Evolutionary conservation across 176 grass and related monocot species (phyloP).

Genomic region (Avena eriantha): DNA sequence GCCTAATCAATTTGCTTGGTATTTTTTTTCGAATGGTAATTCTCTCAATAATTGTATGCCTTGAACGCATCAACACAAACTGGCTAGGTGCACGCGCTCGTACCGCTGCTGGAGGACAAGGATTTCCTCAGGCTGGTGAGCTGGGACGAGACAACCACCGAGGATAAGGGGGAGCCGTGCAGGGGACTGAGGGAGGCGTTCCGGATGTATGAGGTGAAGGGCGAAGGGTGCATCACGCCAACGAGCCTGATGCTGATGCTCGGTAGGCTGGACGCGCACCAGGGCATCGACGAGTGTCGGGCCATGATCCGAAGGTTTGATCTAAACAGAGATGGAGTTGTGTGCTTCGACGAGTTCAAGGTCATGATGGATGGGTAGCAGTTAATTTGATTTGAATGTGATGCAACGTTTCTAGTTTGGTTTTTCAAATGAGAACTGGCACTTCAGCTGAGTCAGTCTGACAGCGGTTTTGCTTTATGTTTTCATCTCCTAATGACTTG

Average conservation of each 20-base stretch:
- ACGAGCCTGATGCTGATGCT: slow-evolving; percentile 48
- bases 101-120: not conserved
- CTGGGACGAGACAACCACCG: too few relatives aligned
- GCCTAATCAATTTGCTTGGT: not conserved
- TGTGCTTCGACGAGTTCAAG: slow-evolving; percentile 69
- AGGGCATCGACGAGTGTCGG: slow-evolving; percentile 44
- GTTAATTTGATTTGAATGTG: not conserved
- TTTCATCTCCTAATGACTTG: not conserved
- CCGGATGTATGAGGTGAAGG: slow-evolving; percentile 54
- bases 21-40: too few relatives aligned
- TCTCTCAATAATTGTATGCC: not conserved
- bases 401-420: not conserved
- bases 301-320: slow-evolving; percentile 66
- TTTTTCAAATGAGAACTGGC: not conserved
- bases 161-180: too few relatives aligned
- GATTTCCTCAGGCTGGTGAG: slow-evolving; percentile 48
- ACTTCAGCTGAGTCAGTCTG: not conserved
- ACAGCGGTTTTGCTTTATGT: not conserved
- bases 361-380: slow-evolving; percentile 43
- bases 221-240: slow-evolving; percentile 49
- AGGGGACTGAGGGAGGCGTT: slow-evolving; percentile 14
- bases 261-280: slow-evolving; percentile 25
- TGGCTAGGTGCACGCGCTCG: not conserved
- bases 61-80: slow-evolving; percentile 30
- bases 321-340: slow-evolving; percentile 53